A percentile compares a stretch with the other conserved stretches of the same genome.
Evolutionary conservation across 345 rosid genomes (phyloP).

Genomic region (Rhodamnia rubescens): DNA sequence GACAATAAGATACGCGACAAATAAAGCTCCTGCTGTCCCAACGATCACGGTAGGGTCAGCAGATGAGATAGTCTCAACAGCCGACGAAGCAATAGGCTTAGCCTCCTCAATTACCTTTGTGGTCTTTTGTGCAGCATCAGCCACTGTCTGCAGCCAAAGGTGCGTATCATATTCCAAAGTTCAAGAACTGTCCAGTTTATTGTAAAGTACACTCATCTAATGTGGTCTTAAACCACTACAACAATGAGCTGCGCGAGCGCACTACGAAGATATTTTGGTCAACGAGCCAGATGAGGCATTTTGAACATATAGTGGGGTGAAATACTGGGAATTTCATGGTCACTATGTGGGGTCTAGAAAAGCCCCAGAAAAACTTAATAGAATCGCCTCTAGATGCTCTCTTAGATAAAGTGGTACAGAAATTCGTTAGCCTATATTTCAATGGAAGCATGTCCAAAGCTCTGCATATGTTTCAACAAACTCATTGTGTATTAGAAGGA

Average conservation of each 20-base stretch:
- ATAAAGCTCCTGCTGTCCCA: constrained; percentile 65
- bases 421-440: background rate
- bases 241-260: background rate
- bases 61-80: constrained; percentile 60
- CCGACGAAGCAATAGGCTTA: constrained; percentile 75
- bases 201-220: background rate
- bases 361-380: background rate
- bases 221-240: background rate
- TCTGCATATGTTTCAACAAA: background rate
- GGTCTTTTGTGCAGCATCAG: constrained; percentile 68
- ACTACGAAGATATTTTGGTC: background rate
- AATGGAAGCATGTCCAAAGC: background rate
- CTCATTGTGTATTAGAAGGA: background rate
- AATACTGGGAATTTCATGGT: background rate
- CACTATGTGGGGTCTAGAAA: background rate
- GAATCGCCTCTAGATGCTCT: background rate
- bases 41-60: constrained; percentile 60
- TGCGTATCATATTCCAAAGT: background rate
- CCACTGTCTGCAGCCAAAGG: constrained; percentile 45
- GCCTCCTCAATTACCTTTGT: constrained; percentile 55
- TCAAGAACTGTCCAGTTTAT: background rate
- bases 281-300: background rate
- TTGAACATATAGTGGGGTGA: background rate
- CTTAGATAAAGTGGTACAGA: background rate
- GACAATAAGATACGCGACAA: constrained; percentile 50